These are phyloP conservation scores for Chlorella vulgaris DNA, from an alignment of 139 green algal genomes.

Conservation along the genomic window DNA sequence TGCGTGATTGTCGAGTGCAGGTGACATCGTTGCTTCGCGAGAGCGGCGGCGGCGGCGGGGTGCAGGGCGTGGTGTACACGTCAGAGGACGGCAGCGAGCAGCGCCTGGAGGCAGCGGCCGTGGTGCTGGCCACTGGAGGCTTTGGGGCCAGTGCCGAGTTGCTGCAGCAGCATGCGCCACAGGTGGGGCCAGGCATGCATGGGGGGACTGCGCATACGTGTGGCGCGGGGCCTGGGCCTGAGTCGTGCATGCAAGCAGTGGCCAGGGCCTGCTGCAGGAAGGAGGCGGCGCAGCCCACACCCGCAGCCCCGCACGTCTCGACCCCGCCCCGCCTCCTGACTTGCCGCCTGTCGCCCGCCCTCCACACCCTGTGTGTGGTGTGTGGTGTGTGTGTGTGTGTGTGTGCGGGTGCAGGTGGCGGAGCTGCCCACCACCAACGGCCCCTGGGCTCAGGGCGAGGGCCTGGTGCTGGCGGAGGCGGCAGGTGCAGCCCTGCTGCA, in stretches of 20 bases:
- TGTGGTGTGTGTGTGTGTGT: conserved; percentile 2
- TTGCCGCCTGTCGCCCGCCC: not conserved
- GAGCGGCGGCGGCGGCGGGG: not conserved
- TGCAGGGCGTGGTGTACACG: conserved; percentile 20
- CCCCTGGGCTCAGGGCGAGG: conserved; percentile 69
- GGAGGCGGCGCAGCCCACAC: too few species aligned
- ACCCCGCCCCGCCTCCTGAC: not conserved
- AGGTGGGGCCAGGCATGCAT: not conserved
- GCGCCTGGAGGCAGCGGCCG: conserved; percentile 37
- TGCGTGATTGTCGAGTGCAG: too few species aligned
- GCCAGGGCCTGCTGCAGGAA: too few species aligned
- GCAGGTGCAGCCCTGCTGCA: conserved; percentile 52
- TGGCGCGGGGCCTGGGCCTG: too few species aligned
- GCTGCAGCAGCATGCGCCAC: conserved; percentile 40
- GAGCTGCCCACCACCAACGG: conserved; percentile 78
- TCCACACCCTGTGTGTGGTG: not conserved
- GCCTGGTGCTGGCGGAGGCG: conserved; percentile 50
- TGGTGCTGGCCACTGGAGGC: conserved; percentile 75
- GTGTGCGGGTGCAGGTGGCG: conserved; percentile 20
- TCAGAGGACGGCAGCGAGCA: not conserved
- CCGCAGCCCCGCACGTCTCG: too few species aligned
- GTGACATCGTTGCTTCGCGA: not conserved
- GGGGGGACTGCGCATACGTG: not conserved
- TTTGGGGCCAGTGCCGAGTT: conserved; percentile 68
- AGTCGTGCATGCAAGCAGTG: too few species aligned